Conservation (phyloP, 2,329 filamentous ascomycete species). For the Fusarium devonianum region DNA sequence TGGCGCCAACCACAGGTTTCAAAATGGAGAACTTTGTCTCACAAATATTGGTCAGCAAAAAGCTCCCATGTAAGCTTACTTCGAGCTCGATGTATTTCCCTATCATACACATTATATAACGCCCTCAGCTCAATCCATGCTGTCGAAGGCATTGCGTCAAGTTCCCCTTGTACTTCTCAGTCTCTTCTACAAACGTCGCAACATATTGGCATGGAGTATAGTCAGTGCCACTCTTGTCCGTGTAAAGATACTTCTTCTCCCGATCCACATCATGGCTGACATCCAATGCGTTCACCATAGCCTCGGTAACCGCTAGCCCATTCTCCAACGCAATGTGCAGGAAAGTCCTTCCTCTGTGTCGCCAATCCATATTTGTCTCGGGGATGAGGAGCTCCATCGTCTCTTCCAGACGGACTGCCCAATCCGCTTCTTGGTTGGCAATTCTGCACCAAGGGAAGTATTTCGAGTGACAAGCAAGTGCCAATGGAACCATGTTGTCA, state of each 20-base stretch:
- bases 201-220: constrained; percentile 20
- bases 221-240: constrained; percentile 8
- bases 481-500: constrained; percentile 17
- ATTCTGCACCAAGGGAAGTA: constrained; percentile 16
- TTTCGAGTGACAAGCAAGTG: constrained; percentile 9
- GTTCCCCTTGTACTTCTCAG: constrained; percentile 13
- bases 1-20: too few species aligned
- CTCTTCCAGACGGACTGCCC: constrained; percentile 7
- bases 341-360: constrained; percentile 9
- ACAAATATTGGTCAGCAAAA: too few species aligned
- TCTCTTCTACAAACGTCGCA: constrained; percentile 10
- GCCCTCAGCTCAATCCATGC: constrained; percentile 7
- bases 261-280: neutral
- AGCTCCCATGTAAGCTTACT: too few species aligned
- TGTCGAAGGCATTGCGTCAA: neutral
- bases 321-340: constrained; percentile 20
- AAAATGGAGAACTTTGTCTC: too few species aligned
- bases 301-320: constrained; percentile 4
- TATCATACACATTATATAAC: too few species aligned
- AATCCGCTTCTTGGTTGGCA: constrained; percentile 10
- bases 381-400: constrained; percentile 13
- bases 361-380: constrained; percentile 2
- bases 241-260: constrained; percentile 14
- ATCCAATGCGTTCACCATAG: constrained; percentile 6
- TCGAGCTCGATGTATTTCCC: too few species aligned